Percentiles rank a stretch among this genome's conserved stretches.
Conservation (phyloP, 768 basidiomycete species). For the Suillus subluteus region DNA sequence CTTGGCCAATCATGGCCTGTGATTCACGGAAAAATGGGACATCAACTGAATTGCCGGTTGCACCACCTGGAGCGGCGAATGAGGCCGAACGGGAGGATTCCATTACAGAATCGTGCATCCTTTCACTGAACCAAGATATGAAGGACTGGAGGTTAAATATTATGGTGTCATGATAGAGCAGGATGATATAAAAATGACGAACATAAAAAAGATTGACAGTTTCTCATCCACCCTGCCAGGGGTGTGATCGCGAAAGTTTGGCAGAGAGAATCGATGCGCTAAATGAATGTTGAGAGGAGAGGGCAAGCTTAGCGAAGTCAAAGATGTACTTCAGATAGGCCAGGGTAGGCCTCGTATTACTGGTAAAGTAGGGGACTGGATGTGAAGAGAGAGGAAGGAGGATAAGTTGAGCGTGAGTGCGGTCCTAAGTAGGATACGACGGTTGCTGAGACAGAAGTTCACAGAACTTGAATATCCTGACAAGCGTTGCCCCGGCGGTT, state of each 20-base stretch:
- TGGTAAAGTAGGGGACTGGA: background rate
- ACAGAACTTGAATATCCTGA: slow-evolving; percentile 10
- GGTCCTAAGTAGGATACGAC: slow-evolving; percentile 9
- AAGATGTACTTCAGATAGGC: background rate
- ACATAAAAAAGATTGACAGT: background rate
- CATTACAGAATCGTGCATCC: slow-evolving; percentile 30
- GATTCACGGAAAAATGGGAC: slow-evolving; percentile 40
- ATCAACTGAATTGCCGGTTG: slow-evolving; percentile 6
- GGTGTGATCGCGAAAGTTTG: background rate
- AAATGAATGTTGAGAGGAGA: slow-evolving; percentile 3
- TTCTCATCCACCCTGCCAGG: slow-evolving; percentile 4
- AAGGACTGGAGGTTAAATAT: slow-evolving; percentile 7
- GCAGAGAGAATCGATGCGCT: background rate
- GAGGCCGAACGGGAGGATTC: slow-evolving; percentile 24
- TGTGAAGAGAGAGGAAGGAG: slow-evolving; percentile 11
- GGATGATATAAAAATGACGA: background rate
- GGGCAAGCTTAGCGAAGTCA: background rate
- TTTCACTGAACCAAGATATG: slow-evolving; percentile 10
- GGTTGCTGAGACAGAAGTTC: slow-evolving; percentile 7
- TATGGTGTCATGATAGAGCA: slow-evolving; percentile 6
- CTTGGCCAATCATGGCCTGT: slow-evolving; percentile 49
- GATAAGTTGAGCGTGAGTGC: slow-evolving; percentile 4
- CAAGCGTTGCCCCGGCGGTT: background rate
- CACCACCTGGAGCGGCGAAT: slow-evolving; percentile 18
- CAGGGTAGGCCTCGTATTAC: background rate